Conservation (phyloP, 768 basidiomycete species). For the Mycena haematopus region DNA sequence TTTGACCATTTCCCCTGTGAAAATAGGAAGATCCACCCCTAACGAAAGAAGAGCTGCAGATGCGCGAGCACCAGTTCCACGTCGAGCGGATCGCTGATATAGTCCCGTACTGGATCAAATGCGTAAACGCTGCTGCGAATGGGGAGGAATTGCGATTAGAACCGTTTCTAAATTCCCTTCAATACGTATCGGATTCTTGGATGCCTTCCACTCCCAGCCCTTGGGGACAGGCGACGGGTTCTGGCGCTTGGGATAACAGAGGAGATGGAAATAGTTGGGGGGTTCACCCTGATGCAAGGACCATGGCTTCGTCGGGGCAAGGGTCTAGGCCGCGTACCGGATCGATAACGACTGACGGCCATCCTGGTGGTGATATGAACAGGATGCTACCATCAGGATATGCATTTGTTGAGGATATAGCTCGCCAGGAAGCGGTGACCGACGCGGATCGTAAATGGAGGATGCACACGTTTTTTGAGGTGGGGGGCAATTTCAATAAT, state of each 20-base stretch:
- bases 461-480: constrained; percentile 62
- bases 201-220: not conserved
- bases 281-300: constrained; percentile 3
- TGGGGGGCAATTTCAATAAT: constrained; percentile 33
- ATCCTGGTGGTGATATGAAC: too few species aligned
- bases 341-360: not conserved
- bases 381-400: not conserved
- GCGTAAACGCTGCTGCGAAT: constrained; percentile 11
- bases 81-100: constrained; percentile 57
- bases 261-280: constrained; percentile 16
- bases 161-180: constrained; percentile 23
- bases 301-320: constrained; percentile 13
- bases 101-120: constrained; percentile 56
- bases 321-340: constrained; percentile 9
- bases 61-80: constrained; percentile 36
- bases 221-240: constrained; percentile 14
- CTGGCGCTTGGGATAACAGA: constrained; percentile 11
- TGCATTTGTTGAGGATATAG: constrained; percentile 25
- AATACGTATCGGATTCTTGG: constrained; percentile 17
- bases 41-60: constrained; percentile 39
- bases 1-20: not conserved
- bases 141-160: constrained; percentile 26
- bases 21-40: constrained; percentile 29
- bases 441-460: constrained; percentile 44
- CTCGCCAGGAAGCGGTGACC: constrained; percentile 20